Conservation (phyloP, 495 filamentous ascomycete genomes). For the Hypoxylon subgilvum region DNA sequence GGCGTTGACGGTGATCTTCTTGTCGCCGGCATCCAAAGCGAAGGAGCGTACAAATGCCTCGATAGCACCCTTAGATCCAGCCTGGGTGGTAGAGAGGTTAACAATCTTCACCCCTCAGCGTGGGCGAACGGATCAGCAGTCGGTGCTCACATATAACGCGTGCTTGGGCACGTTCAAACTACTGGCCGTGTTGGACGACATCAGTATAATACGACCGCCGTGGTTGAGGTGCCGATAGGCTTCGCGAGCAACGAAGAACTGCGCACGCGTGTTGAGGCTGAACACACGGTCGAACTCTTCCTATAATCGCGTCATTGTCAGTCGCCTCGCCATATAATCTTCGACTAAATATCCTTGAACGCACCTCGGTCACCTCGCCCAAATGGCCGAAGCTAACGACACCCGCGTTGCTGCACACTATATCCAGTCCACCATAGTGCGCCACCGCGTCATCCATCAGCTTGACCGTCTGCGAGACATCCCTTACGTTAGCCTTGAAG, state of each 20-base stretch:
- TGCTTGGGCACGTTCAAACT: constrained; percentile 68
- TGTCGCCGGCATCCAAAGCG: constrained; percentile 56
- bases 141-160: constrained; percentile 67
- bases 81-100: too few species aligned
- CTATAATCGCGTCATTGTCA: too few species aligned
- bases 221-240: constrained; percentile 67
- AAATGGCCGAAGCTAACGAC: constrained; percentile 69
- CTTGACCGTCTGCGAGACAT: constrained; percentile 67
- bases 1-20: neutral
- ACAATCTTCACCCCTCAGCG: too few species aligned
- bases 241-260: constrained; percentile 81
- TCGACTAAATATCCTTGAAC: too few species aligned
- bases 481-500: constrained; percentile 76
- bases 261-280: constrained; percentile 76
- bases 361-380: constrained; percentile 72
- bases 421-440: constrained; percentile 66
- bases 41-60: constrained; percentile 64
- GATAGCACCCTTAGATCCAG: constrained; percentile 63
- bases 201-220: constrained; percentile 68
- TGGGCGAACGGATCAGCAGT: too few species aligned
- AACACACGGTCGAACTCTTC: constrained; percentile 81
- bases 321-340: too few species aligned
- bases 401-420: constrained; percentile 73
- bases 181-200: constrained; percentile 68
- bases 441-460: constrained; percentile 57